Evolutionary conservation across 352 stramenopile genomes (phyloP).

Genomic region (Phytopythium mirpurense): DNA sequence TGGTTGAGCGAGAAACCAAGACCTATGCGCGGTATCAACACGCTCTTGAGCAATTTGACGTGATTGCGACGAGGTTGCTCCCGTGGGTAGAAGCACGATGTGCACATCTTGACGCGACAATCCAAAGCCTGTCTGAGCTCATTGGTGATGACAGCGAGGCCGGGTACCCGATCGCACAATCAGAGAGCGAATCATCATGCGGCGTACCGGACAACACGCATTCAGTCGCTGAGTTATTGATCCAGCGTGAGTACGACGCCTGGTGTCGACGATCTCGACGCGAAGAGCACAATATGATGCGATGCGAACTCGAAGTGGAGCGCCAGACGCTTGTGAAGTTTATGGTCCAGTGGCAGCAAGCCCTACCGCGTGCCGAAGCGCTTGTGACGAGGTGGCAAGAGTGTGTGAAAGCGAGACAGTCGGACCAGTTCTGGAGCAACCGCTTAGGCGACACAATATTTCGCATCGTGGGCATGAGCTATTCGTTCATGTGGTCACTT

Average conservation of each 20-base stretch:
- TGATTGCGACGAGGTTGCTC: neutral
- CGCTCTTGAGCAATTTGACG: neutral
- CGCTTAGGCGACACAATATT: conserved; percentile 7
- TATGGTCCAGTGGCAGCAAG: conserved; percentile 6
- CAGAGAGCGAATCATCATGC: neutral
- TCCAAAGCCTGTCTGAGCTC: neutral
- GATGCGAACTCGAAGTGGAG: conserved; percentile 10
- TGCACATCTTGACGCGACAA: neutral
- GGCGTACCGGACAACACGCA: neutral
- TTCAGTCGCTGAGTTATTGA: neutral
- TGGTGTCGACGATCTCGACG: conserved; percentile 10
- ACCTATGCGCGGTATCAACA: too few relatives aligned
- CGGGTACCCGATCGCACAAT: neutral
- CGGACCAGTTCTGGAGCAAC: neutral
- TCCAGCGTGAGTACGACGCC: neutral
- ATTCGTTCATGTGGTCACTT: conserved; percentile 11
- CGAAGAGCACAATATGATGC: conserved; percentile 23
- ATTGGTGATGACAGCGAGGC: neutral
- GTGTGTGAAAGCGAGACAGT: neutral
- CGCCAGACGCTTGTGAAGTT: neutral
- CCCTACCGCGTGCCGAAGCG: neutral
- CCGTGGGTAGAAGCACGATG: neutral
- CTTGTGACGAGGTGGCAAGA: conserved; percentile 1
- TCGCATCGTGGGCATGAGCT: conserved; percentile 3
- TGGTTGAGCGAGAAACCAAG: neutral